Percentiles rank a stretch among this genome's conserved stretches.
These are phyloP conservation scores for Collybia mongolica DNA, from an alignment of 768 basidiomycete species.

Conservation along the genomic window DNA sequence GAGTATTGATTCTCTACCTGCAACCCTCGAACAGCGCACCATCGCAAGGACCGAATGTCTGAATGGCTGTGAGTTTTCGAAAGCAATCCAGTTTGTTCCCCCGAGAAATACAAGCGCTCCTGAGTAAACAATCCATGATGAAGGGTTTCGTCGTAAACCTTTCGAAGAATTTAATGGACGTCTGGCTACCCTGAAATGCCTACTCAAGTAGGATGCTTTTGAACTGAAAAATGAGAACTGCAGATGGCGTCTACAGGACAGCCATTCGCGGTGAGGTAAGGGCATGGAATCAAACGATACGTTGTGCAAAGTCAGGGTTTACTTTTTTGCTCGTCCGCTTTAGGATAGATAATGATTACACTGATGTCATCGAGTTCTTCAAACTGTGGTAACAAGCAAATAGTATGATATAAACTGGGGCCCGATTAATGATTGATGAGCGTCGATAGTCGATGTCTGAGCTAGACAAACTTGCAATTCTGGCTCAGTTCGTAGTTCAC, in stretches of 20 bases:
- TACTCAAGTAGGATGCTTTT: neutral
- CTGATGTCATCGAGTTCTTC: neutral
- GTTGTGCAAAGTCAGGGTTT: neutral
- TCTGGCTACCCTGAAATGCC: conserved; percentile 7
- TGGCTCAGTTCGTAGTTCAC: too few relatives aligned
- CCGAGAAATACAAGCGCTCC: conserved; percentile 33
- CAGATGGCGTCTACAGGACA: conserved; percentile 16
- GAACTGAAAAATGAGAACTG: conserved; percentile 1
- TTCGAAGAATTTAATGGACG: conserved; percentile 2
- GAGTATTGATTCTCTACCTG: conserved; percentile 38
- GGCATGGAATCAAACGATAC: conserved; percentile 9
- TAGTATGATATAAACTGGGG: too few relatives aligned
- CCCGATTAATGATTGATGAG: too few relatives aligned
- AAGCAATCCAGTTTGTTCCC: conserved; percentile 44
- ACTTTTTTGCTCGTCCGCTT: conserved; percentile 14
- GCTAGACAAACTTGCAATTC: too few relatives aligned
- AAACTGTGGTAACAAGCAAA: too few relatives aligned
- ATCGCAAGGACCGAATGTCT: conserved; percentile 73
- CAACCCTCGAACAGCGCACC: conserved; percentile 79
- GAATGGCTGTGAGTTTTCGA: conserved; percentile 70
- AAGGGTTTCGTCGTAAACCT: conserved; percentile 4
- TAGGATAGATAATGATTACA: conserved; percentile 3
- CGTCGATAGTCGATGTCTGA: too few relatives aligned
- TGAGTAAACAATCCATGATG: conserved; percentile 37
- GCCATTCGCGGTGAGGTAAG: conserved; percentile 15